Evolutionary conservation across 2,329 filamentous ascomycete species (phyloP).

Genomic region (Aspergillus chevalieri): DNA sequence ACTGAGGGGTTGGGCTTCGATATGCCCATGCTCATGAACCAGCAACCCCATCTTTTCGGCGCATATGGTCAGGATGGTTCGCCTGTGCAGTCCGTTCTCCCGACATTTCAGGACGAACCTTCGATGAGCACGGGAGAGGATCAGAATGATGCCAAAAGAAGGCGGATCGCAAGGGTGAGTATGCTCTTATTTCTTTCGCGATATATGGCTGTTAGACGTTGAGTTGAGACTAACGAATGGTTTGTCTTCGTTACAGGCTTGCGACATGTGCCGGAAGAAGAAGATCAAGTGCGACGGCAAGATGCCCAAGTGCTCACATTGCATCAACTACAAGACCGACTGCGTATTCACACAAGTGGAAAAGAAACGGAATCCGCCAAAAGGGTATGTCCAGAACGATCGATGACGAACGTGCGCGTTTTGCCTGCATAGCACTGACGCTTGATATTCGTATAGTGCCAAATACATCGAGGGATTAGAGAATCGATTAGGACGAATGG

Average conservation of each 20-base stretch:
- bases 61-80: constrained; percentile 56
- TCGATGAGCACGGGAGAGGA: constrained; percentile 42
- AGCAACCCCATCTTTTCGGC: constrained; percentile 64
- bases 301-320: constrained; percentile 89
- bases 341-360: constrained; percentile 97
- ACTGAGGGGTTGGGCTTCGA: constrained; percentile 37
- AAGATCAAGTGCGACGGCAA: constrained; percentile 97
- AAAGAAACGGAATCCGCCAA: constrained; percentile 95
- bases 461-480: constrained; percentile 98
- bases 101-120: constrained; percentile 40
- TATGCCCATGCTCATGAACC: constrained; percentile 52
- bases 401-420: background rate
- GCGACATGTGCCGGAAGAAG: constrained; percentile 92
- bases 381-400: constrained; percentile 60
- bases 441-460: constrained; percentile 51
- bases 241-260: constrained; percentile 54
- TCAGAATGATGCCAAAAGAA: constrained; percentile 75
- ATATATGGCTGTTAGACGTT: constrained; percentile 1
- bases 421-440: constrained; percentile 10
- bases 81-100: constrained; percentile 48
- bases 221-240: constrained; percentile 1
- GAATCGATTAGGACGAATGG: constrained; percentile 92
- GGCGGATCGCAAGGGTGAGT: constrained; percentile 78
- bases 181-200: background rate
- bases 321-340: constrained; percentile 95